A percentile compares a stretch with the other conserved stretches of the same genome.
Evolutionary conservation across 352 stramenopile species (phyloP).

Genomic region (Phytophthora fragariaefolia): DNA sequence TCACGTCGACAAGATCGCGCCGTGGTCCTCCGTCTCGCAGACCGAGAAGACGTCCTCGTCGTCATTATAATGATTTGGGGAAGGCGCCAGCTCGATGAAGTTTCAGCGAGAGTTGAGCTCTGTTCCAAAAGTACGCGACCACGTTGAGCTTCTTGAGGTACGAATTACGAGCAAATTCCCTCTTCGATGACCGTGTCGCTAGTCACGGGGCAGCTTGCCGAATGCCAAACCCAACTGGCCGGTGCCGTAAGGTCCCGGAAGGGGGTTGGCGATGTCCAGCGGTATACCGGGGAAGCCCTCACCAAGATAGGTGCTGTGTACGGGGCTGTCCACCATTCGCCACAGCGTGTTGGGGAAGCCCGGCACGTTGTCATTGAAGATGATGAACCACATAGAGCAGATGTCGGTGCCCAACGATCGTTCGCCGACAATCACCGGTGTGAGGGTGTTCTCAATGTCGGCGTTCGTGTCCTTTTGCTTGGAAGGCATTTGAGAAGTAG

Average conservation of each 20-base stretch:
- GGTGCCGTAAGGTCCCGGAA: conserved; percentile 18
- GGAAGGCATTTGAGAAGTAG: conserved; percentile 91
- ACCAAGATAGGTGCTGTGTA: conserved; percentile 82
- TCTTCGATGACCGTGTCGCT: conserved; percentile 49
- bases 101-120: conserved; percentile 85
- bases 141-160: conserved; percentile 91
- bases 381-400: conserved; percentile 83
- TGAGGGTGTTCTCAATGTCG: conserved; percentile 38
- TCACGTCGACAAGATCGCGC: conserved; percentile 64
- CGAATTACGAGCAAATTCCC: conserved; percentile 71
- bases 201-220: conserved; percentile 59
- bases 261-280: conserved; percentile 15
- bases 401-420: conserved; percentile 90
- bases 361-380: conserved; percentile 45
- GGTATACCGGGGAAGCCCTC: conserved; percentile 13
- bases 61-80: conserved; percentile 59
- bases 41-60: conserved; percentile 58
- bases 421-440: conserved; percentile 94
- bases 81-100: conserved; percentile 74
- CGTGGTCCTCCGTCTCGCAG: conserved; percentile 67
- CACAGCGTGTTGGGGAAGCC: conserved; percentile 88
- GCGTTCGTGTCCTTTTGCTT: conserved; percentile 86
- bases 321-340: conserved; percentile 82
- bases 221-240: conserved; percentile 37
- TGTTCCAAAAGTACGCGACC: conserved; percentile 91